These are phyloP conservation scores for Tolypocladium ovalisporum DNA, from an alignment of 2,329 filamentous ascomycete species.

Conservation along the genomic window DNA sequence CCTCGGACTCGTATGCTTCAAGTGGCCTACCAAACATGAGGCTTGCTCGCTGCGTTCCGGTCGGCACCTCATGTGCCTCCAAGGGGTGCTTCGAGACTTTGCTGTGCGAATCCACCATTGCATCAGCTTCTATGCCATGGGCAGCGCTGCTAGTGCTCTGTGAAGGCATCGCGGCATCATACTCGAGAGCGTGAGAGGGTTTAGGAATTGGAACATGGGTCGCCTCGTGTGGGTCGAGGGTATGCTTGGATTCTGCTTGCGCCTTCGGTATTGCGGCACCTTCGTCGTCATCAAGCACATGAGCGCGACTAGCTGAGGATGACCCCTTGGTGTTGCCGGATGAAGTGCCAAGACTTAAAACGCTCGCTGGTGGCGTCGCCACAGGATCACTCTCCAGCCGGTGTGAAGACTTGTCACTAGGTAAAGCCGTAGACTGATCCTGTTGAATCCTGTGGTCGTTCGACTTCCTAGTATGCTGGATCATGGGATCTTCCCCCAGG, in stretches of 20 bases:
- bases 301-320: not conserved
- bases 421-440: constrained; percentile 1
- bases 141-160: not conserved
- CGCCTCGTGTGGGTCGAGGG: constrained; percentile 2
- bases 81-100: not conserved
- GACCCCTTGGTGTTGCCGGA: constrained; percentile 1
- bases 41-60: not conserved
- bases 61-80: not conserved
- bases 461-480: not conserved
- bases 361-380: not conserved
- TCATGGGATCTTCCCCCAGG: constrained; percentile 3
- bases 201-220: not conserved
- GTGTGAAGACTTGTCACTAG: constrained; percentile 1
- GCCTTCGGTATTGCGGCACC: not conserved
- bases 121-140: constrained; percentile 1
- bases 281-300: constrained; percentile 4
- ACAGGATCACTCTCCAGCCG: constrained; percentile 3
- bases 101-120: not conserved
- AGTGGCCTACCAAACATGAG: not conserved
- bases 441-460: constrained; percentile 4
- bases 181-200: constrained; percentile 1
- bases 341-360: not conserved
- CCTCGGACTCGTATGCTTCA: not conserved
- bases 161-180: constrained; percentile 1
- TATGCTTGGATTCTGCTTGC: not conserved